Percentiles rank a stretch among this genome's conserved stretches.
These are phyloP conservation scores for Leishmania amazonensis DNA, from an alignment of 208 protist genomes.

Conservation along the genomic window DNA sequence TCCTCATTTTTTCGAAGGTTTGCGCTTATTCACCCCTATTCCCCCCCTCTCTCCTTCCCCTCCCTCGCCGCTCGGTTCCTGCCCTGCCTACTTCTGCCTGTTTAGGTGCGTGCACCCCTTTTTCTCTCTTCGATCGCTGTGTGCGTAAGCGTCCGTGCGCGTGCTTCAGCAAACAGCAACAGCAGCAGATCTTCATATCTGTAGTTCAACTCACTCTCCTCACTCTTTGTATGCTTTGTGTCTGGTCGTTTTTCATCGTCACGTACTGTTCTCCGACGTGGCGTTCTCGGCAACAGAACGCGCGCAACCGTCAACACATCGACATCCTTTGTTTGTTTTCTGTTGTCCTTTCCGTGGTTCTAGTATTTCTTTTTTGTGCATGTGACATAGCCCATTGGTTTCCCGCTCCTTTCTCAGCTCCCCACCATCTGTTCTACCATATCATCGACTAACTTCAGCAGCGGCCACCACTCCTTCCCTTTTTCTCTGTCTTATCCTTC, in stretches of 20 bases:
- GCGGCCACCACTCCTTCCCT: neutral
- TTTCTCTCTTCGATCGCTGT: neutral
- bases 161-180: neutral
- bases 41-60: too few relatives aligned
- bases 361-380: neutral
- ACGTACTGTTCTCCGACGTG: slow-evolving; percentile 1
- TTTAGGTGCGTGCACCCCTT: neutral
- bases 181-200: neutral
- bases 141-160: neutral
- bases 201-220: neutral
- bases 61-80: neutral
- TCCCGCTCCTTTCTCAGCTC: neutral
- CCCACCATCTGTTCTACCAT: neutral
- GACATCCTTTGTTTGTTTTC: neutral
- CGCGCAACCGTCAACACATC: neutral
- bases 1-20: neutral
- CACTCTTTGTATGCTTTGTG: neutral
- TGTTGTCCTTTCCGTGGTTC: neutral
- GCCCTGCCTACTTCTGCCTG: neutral
- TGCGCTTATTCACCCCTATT: neutral
- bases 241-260: neutral
- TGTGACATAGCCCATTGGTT: neutral
- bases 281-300: neutral
- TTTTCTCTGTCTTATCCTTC: neutral
- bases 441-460: neutral